These are phyloP conservation scores for Blastobotrys apis DNA, from an alignment of 1,139 yeast species.

Conservation along the genomic window DNA sequence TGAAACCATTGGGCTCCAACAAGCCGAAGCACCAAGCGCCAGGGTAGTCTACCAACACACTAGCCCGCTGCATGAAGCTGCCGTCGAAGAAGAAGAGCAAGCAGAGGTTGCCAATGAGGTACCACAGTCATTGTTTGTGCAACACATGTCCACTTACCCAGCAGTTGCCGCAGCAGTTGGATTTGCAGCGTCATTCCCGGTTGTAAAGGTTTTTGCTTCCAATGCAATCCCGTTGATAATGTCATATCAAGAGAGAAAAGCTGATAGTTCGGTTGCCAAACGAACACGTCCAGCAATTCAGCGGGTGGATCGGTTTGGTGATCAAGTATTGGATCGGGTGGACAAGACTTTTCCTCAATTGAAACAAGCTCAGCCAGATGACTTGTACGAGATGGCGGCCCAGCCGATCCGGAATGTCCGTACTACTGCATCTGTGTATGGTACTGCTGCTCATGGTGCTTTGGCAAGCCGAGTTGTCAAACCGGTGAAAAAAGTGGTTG, in stretches of 20 bases:
- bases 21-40: neutral
- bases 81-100: conserved; percentile 3
- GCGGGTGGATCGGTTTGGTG: conserved; percentile 38
- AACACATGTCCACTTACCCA: conserved; percentile 48
- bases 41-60: neutral
- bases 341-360: conserved; percentile 37
- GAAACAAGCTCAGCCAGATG: conserved; percentile 36
- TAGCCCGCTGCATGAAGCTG: neutral
- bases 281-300: conserved; percentile 32
- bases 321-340: conserved; percentile 31
- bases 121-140: conserved; percentile 35
- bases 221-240: conserved; percentile 55
- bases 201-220: conserved; percentile 52
- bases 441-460: conserved; percentile 30
- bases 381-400: conserved; percentile 32
- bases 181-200: conserved; percentile 55
- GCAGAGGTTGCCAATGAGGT: conserved; percentile 14
- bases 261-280: conserved; percentile 34
- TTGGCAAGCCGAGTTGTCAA: conserved; percentile 30
- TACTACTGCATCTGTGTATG: conserved; percentile 27
- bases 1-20: conserved; percentile 2
- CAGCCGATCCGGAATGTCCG: conserved; percentile 33
- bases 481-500: conserved; percentile 34
- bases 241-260: conserved; percentile 36
- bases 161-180: conserved; percentile 60